phyloP scores from a whole-genome alignment of 495 filamentous ascomycete genomes.

The Neurospora hispaniola region DNA sequence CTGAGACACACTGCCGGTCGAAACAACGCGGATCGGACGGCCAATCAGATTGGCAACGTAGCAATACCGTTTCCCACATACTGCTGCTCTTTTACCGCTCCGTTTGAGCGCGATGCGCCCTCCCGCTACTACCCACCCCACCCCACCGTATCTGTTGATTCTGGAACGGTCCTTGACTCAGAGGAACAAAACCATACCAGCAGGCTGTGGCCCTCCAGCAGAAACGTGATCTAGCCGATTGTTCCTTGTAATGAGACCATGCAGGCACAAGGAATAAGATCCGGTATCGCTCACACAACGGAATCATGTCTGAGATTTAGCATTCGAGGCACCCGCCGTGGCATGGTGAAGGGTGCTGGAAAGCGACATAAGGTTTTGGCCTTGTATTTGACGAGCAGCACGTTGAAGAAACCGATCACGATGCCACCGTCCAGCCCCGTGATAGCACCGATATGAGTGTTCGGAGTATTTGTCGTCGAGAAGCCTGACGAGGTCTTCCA shows the following conservation, averaged over 20 bases:
- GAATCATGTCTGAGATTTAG: conserved; percentile 25
- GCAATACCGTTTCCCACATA: not conserved
- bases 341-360: conserved; percentile 1
- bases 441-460: not conserved
- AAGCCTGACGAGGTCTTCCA: not conserved
- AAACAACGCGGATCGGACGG: not conserved
- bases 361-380: not conserved
- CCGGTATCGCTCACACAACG: conserved; percentile 11
- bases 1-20: not conserved
- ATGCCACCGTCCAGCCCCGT: not conserved
- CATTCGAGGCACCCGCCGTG: conserved; percentile 10
- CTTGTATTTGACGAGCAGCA: not conserved
- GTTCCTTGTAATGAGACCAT: not conserved
- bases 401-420: not conserved
- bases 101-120: conserved; percentile 2
- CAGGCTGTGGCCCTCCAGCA: not conserved
- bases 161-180: not conserved
- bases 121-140: not conserved
- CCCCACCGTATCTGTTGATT: not conserved
- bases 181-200: not conserved
- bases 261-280: conserved; percentile 1
- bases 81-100: not conserved
- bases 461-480: not conserved
- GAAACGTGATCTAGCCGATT: not conserved
- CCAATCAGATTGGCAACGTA: not conserved